phyloP scores from a whole-genome alignment of 768 basidiomycete species.

The Scleroderma citrinum region DNA sequence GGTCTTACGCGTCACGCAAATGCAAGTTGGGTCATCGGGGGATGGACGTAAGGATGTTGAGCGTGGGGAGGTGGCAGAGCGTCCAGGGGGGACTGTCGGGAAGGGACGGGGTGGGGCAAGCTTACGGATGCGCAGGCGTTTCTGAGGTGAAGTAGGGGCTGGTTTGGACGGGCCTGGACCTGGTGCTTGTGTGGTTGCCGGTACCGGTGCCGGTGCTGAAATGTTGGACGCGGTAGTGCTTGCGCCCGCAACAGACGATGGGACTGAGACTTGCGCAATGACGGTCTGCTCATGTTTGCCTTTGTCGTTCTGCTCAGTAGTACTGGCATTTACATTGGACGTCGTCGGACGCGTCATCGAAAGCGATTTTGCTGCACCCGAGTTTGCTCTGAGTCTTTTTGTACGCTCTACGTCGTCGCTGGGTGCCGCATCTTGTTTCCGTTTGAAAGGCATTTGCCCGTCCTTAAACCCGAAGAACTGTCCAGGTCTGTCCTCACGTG shows the following conservation, averaged over 20 bases:
- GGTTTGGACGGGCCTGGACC: background rate
- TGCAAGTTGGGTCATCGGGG: slow-evolving; percentile 69
- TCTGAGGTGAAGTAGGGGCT: slow-evolving; percentile 1
- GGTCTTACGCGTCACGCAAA: slow-evolving; percentile 76
- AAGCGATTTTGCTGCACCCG: background rate
- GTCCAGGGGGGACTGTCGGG: slow-evolving; percentile 68
- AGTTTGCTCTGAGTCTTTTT: slow-evolving; percentile 14
- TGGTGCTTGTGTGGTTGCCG: background rate
- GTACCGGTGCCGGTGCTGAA: background rate
- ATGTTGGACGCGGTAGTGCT: background rate
- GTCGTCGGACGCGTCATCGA: background rate
- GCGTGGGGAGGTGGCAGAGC: slow-evolving; percentile 73
- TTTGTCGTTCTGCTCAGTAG: background rate
- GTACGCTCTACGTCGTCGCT: background rate
- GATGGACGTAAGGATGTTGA: slow-evolving; percentile 49
- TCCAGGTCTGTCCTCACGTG: background rate
- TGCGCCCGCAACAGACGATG: background rate
- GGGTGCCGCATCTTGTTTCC: slow-evolving; percentile 12
- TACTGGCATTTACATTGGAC: background rate
- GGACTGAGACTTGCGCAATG: too few species aligned
- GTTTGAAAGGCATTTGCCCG: background rate
- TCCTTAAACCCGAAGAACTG: background rate
- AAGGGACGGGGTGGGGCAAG: slow-evolving; percentile 71
- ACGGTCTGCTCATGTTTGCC: slow-evolving; percentile 1
- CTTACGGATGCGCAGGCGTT: slow-evolving; percentile 45